A percentile compares a stretch with the other conserved stretches of the same genome.
phyloP scores from a whole-genome alignment of 2,329 filamentous ascomycete genomes.

The Metarhizium brunneum region DNA sequence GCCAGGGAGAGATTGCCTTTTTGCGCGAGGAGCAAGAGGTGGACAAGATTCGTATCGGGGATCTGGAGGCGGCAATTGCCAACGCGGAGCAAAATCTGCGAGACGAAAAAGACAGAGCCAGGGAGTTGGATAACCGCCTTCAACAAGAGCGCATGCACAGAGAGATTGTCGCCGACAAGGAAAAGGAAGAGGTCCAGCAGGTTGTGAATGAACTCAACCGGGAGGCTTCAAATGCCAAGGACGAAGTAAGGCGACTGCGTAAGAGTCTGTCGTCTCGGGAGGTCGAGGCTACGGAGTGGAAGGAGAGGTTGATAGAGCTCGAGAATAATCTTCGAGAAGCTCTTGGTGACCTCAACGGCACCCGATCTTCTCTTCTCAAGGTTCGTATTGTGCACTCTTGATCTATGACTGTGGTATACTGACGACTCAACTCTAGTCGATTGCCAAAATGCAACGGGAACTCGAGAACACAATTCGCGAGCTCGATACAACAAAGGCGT shows the following conservation, averaged over 20 bases:
- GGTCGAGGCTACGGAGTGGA: conserved; percentile 83
- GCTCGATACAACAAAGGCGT: conserved; percentile 66
- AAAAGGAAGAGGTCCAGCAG: conserved; percentile 92
- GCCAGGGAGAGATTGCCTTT: conserved; percentile 89
- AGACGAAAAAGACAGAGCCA: conserved; percentile 70
- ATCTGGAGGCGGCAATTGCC: conserved; percentile 76
- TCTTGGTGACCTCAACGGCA: conserved; percentile 79
- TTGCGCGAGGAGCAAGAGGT: conserved; percentile 91
- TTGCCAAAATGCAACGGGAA: conserved; percentile 79
- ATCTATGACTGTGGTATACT: background rate
- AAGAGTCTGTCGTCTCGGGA: conserved; percentile 78
- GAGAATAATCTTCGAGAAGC: conserved; percentile 83
- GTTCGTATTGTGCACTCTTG: conserved; percentile 30
- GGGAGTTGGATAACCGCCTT: conserved; percentile 66
- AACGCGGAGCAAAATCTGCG: conserved; percentile 70
- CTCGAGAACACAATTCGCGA: conserved; percentile 77
- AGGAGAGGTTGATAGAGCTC: conserved; percentile 79
- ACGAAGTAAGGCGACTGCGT: conserved; percentile 72
- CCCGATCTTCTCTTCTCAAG: conserved; percentile 74
- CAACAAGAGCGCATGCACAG: conserved; percentile 74
- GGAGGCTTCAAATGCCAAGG: conserved; percentile 72
- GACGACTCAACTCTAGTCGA: conserved; percentile 42
- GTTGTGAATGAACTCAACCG: conserved; percentile 87
- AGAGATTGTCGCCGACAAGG: conserved; percentile 75
- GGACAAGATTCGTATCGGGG: conserved; percentile 96